Conservation (phyloP, 2,329 filamentous ascomycete genomes). For the Arthrobotrys sinensis region DNA sequence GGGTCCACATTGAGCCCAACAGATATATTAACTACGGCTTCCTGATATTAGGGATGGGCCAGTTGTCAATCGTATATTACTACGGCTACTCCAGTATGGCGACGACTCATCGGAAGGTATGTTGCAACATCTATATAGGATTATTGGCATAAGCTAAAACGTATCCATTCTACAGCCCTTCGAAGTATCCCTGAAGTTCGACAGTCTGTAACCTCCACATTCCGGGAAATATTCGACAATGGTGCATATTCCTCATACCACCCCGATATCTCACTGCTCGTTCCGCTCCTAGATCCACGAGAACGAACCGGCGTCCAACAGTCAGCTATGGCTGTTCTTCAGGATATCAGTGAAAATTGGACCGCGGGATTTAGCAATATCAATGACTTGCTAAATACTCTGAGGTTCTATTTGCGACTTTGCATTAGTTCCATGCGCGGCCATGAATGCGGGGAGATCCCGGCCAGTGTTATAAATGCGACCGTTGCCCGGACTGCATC, state of each 20-base stretch:
- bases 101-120: constrained; percentile 29
- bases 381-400: constrained; percentile 30
- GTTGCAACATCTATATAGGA: background rate
- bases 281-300: constrained; percentile 28
- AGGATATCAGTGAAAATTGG: constrained; percentile 59
- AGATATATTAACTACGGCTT: background rate
- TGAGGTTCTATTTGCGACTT: constrained; percentile 47
- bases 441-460: constrained; percentile 4
- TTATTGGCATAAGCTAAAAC: background rate
- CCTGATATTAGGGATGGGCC: background rate
- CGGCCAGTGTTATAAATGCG: constrained; percentile 49
- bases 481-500: constrained; percentile 52
- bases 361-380: constrained; percentile 46
- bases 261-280: constrained; percentile 14
- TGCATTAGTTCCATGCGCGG: constrained; percentile 28
- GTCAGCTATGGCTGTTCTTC: constrained; percentile 47
- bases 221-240: constrained; percentile 38
- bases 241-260: constrained; percentile 18
- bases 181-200: constrained; percentile 23
- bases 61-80: constrained; percentile 6
- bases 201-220: constrained; percentile 14
- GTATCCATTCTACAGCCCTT: constrained; percentile 7
- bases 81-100: constrained; percentile 38
- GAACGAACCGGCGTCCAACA: constrained; percentile 28
- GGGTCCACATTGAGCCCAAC: background rate